A percentile compares a stretch with the other conserved stretches of the same genome.
Evolutionary conservation across 345 rosid genomes (phyloP).

Genomic region (Diplotaxis tenuifolia): DNA sequence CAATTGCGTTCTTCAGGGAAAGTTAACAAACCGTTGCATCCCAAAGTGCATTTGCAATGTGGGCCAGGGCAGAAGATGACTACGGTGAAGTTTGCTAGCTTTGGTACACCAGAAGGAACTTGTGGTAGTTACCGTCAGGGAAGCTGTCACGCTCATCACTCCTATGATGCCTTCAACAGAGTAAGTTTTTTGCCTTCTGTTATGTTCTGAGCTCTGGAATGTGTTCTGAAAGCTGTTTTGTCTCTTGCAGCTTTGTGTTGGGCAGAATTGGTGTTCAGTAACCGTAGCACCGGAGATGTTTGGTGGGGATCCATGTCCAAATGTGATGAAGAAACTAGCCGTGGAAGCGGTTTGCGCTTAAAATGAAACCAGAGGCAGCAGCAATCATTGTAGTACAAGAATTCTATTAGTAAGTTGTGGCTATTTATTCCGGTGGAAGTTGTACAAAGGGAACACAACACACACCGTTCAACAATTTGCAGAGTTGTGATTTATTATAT

Average conservation of each 20-base stretch:
- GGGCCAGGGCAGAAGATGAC: constrained; percentile 82
- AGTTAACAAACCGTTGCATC: constrained; percentile 76
- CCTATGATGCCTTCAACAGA: constrained; percentile 89
- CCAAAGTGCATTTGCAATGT: constrained; percentile 82
- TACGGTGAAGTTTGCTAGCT: constrained; percentile 87
- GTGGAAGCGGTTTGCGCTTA: constrained; percentile 87
- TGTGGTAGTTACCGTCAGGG: constrained; percentile 88
- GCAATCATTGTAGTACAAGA: too few species aligned
- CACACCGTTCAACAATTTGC: constrained; percentile 44
- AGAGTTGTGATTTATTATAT: constrained; percentile 43
- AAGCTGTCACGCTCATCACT: constrained; percentile 89
- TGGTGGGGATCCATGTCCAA: constrained; percentile 95
- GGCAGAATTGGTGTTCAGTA: constrained; percentile 84
- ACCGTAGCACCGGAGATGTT: constrained; percentile 94
- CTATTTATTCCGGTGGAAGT: constrained; percentile 61
- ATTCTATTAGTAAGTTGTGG: constrained; percentile 35
- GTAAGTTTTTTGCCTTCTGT: constrained; percentile 37
- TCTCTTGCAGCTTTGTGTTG: constrained; percentile 77
- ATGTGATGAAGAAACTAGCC: constrained; percentile 85
- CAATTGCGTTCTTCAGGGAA: constrained; percentile 80
- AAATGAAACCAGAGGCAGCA: constrained; percentile 22
- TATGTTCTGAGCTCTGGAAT: constrained; percentile 3
- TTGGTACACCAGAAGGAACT: constrained; percentile 85
- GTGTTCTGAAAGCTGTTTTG: constrained; percentile 8
- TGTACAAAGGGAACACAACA: constrained; percentile 68